phyloP scores from a whole-genome alignment of 495 filamentous ascomycete species.

The Penicillium soppii region DNA sequence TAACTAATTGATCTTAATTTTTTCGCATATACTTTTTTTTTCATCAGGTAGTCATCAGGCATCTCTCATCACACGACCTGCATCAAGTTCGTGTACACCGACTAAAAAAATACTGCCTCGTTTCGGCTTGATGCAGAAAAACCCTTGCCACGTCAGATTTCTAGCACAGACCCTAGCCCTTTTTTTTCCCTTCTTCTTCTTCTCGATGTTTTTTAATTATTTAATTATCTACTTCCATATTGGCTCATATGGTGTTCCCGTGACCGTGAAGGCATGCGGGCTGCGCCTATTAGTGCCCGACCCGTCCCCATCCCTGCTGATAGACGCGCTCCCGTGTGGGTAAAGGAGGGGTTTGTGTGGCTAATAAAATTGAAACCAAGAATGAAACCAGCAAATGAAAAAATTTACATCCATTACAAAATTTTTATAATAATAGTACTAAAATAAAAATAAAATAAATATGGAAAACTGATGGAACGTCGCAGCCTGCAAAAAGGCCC shows the following conservation, averaged over 20 bases:
- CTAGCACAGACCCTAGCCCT: slow-evolving; percentile 1
- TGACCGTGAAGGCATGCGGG: slow-evolving; percentile 43
- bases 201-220: too few relatives aligned
- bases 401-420: not conserved
- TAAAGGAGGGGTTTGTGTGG: slow-evolving; percentile 8
- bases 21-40: slow-evolving; percentile 1
- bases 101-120: slow-evolving; percentile 9
- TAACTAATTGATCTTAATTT: slow-evolving; percentile 2
- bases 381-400: not conserved
- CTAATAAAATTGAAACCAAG: not conserved
- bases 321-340: slow-evolving; percentile 35
- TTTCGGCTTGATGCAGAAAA: slow-evolving; percentile 6
- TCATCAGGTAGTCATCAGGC: slow-evolving; percentile 12
- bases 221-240: not conserved
- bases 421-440: slow-evolving; percentile 3
- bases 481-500: slow-evolving; percentile 16
- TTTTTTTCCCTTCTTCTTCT: not conserved
- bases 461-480: slow-evolving; percentile 9
- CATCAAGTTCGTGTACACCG: slow-evolving; percentile 10
- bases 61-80: slow-evolving; percentile 13
- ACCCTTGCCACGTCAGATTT: slow-evolving; percentile 11
- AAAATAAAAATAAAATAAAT: slow-evolving; percentile 7
- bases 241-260: slow-evolving; percentile 38
- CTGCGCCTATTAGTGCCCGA: slow-evolving; percentile 37
- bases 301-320: slow-evolving; percentile 27